phyloP scores from a whole-genome alignment of 805 yeast species.

The Sugiyamaella floridensis region DNA sequence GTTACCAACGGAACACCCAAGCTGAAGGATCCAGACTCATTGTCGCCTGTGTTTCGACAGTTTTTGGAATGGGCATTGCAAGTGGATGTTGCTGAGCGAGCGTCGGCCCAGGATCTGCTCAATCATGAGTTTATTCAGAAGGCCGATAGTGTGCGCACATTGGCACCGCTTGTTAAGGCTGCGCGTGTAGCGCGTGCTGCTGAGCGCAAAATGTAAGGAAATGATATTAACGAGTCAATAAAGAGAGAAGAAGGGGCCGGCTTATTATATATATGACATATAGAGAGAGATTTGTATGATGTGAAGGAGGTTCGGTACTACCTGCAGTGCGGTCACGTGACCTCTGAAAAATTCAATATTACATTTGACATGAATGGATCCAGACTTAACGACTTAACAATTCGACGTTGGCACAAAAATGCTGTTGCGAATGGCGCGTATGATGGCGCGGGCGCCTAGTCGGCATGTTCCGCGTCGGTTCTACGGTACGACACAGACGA shows the following conservation, averaged over 20 bases:
- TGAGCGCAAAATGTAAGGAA: slow-evolving; percentile 6
- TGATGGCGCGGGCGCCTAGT: neutral
- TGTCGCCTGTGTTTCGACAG: slow-evolving; percentile 71
- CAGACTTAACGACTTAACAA: neutral
- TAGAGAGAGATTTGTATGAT: too few relatives aligned
- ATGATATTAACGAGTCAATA: neutral
- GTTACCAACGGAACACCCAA: slow-evolving; percentile 80
- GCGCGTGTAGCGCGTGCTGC: slow-evolving; percentile 24
- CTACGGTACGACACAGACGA: neutral
- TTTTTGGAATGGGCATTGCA: slow-evolving; percentile 87
- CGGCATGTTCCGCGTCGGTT: neutral
- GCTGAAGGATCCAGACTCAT: slow-evolving; percentile 57
- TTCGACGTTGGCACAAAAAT: neutral
- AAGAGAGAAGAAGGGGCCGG: neutral
- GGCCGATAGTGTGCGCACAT: slow-evolving; percentile 26
- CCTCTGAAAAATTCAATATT: neutral
- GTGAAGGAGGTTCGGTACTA: too few relatives aligned
- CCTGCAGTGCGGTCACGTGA: neutral
- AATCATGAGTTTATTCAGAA: slow-evolving; percentile 52
- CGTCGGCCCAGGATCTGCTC: slow-evolving; percentile 79
- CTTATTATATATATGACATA: too few relatives aligned
- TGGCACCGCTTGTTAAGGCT: slow-evolving; percentile 32
- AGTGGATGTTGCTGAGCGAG: slow-evolving; percentile 89
- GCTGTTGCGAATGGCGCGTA: neutral
- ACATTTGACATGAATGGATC: neutral